Evolutionary conservation across 75 land plant genomes (phyloP), one percentile per base, ranked within the genome.

Genomic region (Sequoiadendron giganteum): DNA sequence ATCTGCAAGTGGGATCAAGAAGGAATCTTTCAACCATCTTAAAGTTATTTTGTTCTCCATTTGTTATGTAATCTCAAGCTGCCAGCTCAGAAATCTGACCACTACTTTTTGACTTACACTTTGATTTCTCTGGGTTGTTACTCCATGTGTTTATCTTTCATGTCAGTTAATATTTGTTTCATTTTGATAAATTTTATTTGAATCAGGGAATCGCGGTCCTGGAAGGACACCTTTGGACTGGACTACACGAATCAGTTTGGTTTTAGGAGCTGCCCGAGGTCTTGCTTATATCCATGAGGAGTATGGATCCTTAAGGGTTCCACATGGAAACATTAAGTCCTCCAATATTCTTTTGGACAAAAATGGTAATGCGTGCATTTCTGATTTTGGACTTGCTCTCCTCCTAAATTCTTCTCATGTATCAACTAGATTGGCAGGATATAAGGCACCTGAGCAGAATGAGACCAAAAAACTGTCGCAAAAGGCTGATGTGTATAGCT

Each of bases 401-500:
- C 90, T 91, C 3, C 90, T 88, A 68, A 78, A 94, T 1, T 83
- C 90, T 3, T 45, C 93, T 68, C 72, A 93, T 28, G 91, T 97
- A 21, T 32, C 77, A 32, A 75, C 77, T 10, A 75, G 38, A 34
- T 75, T 75, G 77, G 38, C 38, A 11, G 98, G 98, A 58, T 97
- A 97, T 85, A 90, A 95, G 18, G 97, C 98, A 0, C 98, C 97
- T 43, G 98, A 97, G 87, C 96, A 96, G 47, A 95, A 92, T 1
- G 96, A 95, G 38, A 88, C 92, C 15, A 93, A 92, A 43, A 93
- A 89, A 82, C 86, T 93, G n/a, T 95, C 97, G 3, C 96, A 93
- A 68, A 95, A 94, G 89, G 93, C 98, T 5, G 98, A 97, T 86
- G 96, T 97, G 21, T 97, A 93, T 87, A 96, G 97, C 95, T 97